These are phyloP conservation scores for Leptographium flavum DNA, from an alignment of 2,329 filamentous ascomycete genomes.

Conservation along the genomic window DNA sequence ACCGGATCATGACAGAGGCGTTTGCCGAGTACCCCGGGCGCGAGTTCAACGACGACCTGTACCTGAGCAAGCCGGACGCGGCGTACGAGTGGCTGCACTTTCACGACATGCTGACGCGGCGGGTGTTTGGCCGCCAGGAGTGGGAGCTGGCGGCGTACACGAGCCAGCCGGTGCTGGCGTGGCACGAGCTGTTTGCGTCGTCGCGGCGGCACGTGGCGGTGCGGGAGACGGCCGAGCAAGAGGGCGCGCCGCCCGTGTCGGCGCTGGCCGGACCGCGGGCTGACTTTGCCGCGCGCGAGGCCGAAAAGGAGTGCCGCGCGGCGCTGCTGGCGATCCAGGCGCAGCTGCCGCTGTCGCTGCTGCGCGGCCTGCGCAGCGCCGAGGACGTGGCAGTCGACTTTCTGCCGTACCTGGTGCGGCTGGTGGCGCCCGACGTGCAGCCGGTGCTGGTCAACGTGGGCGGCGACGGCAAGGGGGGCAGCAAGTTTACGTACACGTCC, in stretches of 20 bases:
- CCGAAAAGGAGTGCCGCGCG: slow-evolving; percentile 62
- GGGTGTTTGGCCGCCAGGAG: slow-evolving; percentile 71
- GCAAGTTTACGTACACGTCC: slow-evolving; percentile 41
- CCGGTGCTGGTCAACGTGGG: slow-evolving; percentile 64
- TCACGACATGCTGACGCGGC: slow-evolving; percentile 68
- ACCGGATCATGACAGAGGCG: slow-evolving; percentile 68
- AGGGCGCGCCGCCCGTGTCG: slow-evolving; percentile 26
- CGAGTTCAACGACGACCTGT: slow-evolving; percentile 84
- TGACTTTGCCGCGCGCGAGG: slow-evolving; percentile 68
- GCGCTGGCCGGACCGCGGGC: slow-evolving; percentile 66
- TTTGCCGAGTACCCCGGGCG: slow-evolving; percentile 77
- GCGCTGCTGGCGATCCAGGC: slow-evolving; percentile 61
- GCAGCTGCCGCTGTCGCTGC: slow-evolving; percentile 55
- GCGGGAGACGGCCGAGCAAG: slow-evolving; percentile 15
- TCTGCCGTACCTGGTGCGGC: slow-evolving; percentile 67
- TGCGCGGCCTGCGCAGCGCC: slow-evolving; percentile 63
- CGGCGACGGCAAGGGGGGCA: slow-evolving; percentile 37
- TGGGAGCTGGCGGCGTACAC: slow-evolving; percentile 88
- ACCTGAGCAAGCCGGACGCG: slow-evolving; percentile 72
- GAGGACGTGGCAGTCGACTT: slow-evolving; percentile 70
- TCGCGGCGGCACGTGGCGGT: slow-evolving; percentile 38
- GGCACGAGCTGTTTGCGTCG: slow-evolving; percentile 81
- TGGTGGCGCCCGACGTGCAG: slow-evolving; percentile 81
- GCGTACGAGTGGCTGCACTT: slow-evolving; percentile 96
- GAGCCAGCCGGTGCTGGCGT: slow-evolving; percentile 72